These are phyloP conservation scores for Phytopythium cucurbitacearum DNA, from an alignment of 352 stramenopile species.

Conservation along the genomic window DNA sequence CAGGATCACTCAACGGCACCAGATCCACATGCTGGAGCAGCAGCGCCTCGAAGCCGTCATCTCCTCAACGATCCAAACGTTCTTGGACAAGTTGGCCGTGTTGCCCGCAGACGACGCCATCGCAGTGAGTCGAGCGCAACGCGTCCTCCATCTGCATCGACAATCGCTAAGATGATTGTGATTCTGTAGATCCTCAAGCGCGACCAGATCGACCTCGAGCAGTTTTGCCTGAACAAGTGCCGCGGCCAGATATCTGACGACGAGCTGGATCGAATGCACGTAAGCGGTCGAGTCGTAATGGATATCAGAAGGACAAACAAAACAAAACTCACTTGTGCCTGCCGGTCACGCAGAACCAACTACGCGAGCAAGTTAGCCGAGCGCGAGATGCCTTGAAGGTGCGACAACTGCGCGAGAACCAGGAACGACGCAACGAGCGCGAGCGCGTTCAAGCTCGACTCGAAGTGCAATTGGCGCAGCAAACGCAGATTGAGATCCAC, in stretches of 20 bases:
- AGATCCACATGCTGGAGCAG: constrained; percentile 21
- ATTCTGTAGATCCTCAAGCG: background rate
- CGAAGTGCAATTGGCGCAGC: constrained; percentile 1
- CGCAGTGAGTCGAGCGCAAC: constrained; percentile 7
- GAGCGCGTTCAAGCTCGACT: background rate
- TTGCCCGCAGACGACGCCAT: constrained; percentile 28
- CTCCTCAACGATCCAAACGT: constrained; percentile 24
- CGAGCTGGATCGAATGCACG: constrained; percentile 1
- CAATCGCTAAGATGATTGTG: background rate
- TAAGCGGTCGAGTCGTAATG: background rate
- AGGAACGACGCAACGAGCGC: no score
- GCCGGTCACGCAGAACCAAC: no score
- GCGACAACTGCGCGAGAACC: no score
- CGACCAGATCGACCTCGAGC: background rate
- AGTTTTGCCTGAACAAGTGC: constrained; percentile 4
- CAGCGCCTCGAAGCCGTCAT: constrained; percentile 21
- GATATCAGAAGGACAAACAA: no score
- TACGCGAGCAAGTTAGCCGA: no score
- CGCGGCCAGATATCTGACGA: background rate
- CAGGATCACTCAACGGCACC: constrained; percentile 7
- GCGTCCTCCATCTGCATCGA: background rate
- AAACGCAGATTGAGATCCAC: background rate
- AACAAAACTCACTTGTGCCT: no score
- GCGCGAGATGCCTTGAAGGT: no score
- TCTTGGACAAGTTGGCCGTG: constrained; percentile 39